A percentile compares a stretch with the other conserved stretches of the same genome.
These are phyloP conservation scores for Neurospora sp. DNA, from an alignment of 495 filamentous ascomycete genomes.

Conservation along the genomic window DNA sequence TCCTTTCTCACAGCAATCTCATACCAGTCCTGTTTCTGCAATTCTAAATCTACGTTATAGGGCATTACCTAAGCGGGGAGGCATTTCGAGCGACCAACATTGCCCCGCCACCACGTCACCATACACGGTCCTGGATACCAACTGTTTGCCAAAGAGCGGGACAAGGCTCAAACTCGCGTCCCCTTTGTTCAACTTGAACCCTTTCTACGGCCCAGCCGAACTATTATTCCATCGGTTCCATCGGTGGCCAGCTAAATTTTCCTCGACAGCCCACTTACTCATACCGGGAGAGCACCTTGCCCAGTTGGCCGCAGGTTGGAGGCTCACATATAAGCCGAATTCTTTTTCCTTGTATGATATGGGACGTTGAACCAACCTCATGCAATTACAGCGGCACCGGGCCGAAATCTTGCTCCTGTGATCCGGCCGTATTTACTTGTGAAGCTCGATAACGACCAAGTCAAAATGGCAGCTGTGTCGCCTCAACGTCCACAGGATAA, in stretches of 20 bases:
- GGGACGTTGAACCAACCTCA: not conserved
- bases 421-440: not conserved
- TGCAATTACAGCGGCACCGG: not conserved
- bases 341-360: not conserved
- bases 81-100: not conserved
- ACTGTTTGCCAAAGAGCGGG: not conserved
- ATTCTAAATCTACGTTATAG: not conserved
- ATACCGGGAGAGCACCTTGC: not conserved
- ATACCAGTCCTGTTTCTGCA: not conserved
- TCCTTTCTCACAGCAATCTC: not conserved
- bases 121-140: not conserved
- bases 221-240: not conserved
- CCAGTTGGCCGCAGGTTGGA: not conserved
- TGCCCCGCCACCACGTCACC: not conserved
- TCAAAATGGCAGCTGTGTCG: constrained; percentile 10
- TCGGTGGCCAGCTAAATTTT: not conserved
- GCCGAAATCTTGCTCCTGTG: not conserved
- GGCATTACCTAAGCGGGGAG: not conserved
- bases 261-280: not conserved
- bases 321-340: not conserved
- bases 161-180: not conserved
- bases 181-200: not conserved
- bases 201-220: not conserved
- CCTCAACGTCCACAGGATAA: constrained; percentile 12
- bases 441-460: not conserved